Evolutionary conservation across 106 monocot species (phyloP).

Genomic region (Dendrobium chrysotoxum): DNA sequence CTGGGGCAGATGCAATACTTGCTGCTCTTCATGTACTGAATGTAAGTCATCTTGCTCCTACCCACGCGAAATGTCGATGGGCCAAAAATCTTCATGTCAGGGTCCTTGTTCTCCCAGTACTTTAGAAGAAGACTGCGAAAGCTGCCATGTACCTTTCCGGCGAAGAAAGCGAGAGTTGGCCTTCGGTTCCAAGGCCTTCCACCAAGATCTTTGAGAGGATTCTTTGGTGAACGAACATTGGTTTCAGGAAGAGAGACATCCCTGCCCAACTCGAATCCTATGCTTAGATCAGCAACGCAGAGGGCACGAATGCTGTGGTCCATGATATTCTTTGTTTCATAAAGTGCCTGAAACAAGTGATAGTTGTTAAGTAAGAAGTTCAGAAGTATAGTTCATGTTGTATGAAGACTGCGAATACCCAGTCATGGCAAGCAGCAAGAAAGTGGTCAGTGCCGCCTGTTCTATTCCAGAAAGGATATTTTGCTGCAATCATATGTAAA

Average conservation of each 20-base stretch:
- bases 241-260: constrained; percentile 43
- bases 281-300: constrained; percentile 26
- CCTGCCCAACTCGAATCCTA: constrained; percentile 29
- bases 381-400: no score
- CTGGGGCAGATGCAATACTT: constrained; percentile 64
- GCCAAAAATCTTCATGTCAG: constrained; percentile 48
- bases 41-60: constrained; percentile 21
- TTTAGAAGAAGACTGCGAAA: constrained; percentile 35
- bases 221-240: constrained; percentile 10
- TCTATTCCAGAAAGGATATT: constrained; percentile 59
- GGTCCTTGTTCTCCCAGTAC: constrained; percentile 52
- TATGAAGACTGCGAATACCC: constrained; percentile 18
- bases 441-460: constrained; percentile 50
- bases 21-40: constrained; percentile 45
- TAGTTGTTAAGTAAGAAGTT: background rate
- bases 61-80: constrained; percentile 7
- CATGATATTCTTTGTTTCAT: constrained; percentile 31
- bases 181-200: constrained; percentile 23
- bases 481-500: constrained; percentile 24
- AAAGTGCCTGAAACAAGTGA: constrained; percentile 22
- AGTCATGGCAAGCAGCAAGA: constrained; percentile 48
- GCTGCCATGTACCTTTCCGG: constrained; percentile 57
- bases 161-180: constrained; percentile 45
- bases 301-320: constrained; percentile 28
- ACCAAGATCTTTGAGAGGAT: constrained; percentile 32